A percentile compares a stretch with the other conserved stretches of the same genome.
Conservation (phyloP, 2,329 filamentous ascomycete genomes). For the Diaporthe helianthi region DNA sequence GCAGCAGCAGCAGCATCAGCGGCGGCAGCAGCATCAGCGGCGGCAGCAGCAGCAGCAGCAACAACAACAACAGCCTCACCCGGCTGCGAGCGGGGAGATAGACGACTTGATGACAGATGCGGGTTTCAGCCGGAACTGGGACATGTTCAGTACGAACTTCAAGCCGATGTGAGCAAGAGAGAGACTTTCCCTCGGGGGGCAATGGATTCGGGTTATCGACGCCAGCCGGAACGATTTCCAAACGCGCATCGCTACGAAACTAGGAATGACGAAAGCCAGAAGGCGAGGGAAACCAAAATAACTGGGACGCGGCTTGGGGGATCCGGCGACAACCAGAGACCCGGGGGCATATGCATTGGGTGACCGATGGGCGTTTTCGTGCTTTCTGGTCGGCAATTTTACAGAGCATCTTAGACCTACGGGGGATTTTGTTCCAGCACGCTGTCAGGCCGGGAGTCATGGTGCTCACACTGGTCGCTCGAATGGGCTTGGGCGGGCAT, state of each 20-base stretch:
- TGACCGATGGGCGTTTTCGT: slow-evolving; percentile 17
- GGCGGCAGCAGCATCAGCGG: slow-evolving; percentile 38
- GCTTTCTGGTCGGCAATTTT: slow-evolving; percentile 18
- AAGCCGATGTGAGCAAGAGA: slow-evolving; percentile 32
- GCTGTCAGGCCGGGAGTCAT: slow-evolving; percentile 6
- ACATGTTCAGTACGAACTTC: slow-evolving; percentile 49
- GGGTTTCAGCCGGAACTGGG: slow-evolving; percentile 54
- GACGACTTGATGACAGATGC: slow-evolving; percentile 59
- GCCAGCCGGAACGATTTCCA: not conserved
- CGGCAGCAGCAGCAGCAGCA: slow-evolving; percentile 36
- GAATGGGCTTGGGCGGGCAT: not conserved
- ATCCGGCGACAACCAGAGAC: not conserved
- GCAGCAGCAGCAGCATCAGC: slow-evolving; percentile 37
- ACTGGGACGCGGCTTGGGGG: not conserved
- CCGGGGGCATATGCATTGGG: not conserved
- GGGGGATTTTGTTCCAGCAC: slow-evolving; percentile 5
- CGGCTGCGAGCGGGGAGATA: slow-evolving; percentile 49
- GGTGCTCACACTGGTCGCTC: not conserved
- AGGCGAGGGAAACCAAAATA: not conserved
- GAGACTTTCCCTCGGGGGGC: not conserved
- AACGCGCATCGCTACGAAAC: slow-evolving; percentile 9
- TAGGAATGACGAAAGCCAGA: not conserved
- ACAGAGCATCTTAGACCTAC: slow-evolving; percentile 14
- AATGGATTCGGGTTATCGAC: not conserved
- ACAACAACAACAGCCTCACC: slow-evolving; percentile 42